Percentiles rank a stretch among this genome's conserved stretches.
These are phyloP conservation scores for Paecilomyces formosus DNA, from an alignment of 2,329 filamentous ascomycete genomes.

Conservation along the genomic window DNA sequence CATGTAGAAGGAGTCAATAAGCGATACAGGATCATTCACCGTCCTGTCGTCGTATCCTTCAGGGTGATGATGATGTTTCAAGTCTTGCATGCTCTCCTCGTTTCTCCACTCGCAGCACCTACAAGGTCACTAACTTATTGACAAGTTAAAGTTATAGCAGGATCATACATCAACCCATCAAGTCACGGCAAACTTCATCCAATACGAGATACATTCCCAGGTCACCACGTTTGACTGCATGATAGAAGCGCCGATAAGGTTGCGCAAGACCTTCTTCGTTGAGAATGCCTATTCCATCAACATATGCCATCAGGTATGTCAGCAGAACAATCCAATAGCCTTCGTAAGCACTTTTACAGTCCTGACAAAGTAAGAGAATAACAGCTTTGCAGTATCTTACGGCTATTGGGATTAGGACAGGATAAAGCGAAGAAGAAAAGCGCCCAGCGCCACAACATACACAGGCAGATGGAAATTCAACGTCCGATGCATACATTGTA, in stretches of 20 bases:
- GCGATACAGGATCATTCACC: no score
- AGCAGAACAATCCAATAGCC: slow-evolving; percentile 14
- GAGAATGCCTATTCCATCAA: slow-evolving; percentile 12
- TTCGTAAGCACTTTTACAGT: slow-evolving; percentile 5
- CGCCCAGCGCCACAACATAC: slow-evolving; percentile 9
- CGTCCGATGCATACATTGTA: slow-evolving; percentile 13
- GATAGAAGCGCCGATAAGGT: slow-evolving; percentile 10
- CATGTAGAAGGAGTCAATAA: no score
- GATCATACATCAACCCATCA: neutral
- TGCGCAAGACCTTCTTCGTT: slow-evolving; percentile 9
- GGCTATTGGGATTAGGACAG: slow-evolving; percentile 11
- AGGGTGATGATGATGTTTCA: no score
- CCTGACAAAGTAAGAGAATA: slow-evolving; percentile 13
- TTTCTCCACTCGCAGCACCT: no score
- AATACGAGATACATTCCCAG: slow-evolving; percentile 10
- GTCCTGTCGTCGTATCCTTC: no score
- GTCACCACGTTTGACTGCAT: slow-evolving; percentile 10
- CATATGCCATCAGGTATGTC: slow-evolving; percentile 14
- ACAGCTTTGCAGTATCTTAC: slow-evolving; percentile 12
- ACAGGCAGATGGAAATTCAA: slow-evolving; percentile 7
- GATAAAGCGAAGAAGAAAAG: slow-evolving; percentile 4
- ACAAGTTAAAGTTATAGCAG: no score
- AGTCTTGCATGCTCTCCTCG: no score
- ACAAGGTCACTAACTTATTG: no score
- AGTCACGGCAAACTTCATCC: slow-evolving; percentile 8